phyloP scores from a whole-genome alignment of 2,329 filamentous ascomycete species.

The Decorospora gaudefroyi region DNA sequence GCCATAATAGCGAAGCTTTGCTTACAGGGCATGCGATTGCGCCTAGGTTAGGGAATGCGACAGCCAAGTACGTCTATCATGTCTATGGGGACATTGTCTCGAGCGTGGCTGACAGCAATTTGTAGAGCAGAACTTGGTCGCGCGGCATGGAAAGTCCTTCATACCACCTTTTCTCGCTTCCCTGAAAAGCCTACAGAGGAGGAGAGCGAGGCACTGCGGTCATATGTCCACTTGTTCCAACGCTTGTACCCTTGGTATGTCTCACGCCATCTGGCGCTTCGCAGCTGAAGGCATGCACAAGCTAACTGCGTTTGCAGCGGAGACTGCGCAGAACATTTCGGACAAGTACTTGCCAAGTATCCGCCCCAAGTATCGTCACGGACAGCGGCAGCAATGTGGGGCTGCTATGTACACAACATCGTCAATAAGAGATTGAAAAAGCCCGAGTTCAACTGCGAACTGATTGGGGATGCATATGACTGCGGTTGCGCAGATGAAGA shows the following conservation, averaged over 20 bases:
- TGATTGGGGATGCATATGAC: conserved; percentile 69
- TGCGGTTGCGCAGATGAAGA: conserved; percentile 65
- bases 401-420: conserved; percentile 68
- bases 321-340: conserved; percentile 68
- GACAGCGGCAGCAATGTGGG: conserved; percentile 67
- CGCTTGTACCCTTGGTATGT: conserved; percentile 66
- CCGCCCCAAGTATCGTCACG: conserved; percentile 67
- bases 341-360: conserved; percentile 63
- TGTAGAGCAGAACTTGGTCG: conserved; percentile 65
- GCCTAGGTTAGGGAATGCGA: conserved; percentile 81
- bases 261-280: conserved; percentile 20
- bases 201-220: conserved; percentile 62
- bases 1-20: conserved; percentile 31
- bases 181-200: conserved; percentile 65
- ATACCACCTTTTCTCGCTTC: conserved; percentile 69
- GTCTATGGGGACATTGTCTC: conserved; percentile 5
- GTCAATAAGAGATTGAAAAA: conserved; percentile 67
- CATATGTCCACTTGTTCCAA: conserved; percentile 67
- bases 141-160: conserved; percentile 68
- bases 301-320: conserved; percentile 53
- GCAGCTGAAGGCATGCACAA: conserved; percentile 24
- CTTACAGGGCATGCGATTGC: conserved; percentile 74
- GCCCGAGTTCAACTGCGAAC: conserved; percentile 64
- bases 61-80: conserved; percentile 60
- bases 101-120: conserved; percentile 27